Evolutionary conservation across 1,139 yeast genomes (phyloP).

Genomic region (Yamadazyma kanchanaburiensis): DNA sequence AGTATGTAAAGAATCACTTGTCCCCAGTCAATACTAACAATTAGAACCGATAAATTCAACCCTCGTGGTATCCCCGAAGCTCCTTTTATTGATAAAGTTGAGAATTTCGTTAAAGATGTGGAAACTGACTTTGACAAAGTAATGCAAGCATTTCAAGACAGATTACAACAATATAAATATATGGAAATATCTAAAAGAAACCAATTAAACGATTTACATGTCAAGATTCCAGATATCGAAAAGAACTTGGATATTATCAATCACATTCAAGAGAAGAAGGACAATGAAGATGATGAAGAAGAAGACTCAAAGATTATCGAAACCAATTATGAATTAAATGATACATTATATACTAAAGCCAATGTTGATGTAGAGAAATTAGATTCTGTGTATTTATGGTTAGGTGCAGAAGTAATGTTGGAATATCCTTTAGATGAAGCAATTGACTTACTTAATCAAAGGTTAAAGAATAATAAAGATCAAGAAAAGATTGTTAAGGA

Average conservation of each 20-base stretch:
- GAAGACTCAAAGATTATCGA: conserved; percentile 44
- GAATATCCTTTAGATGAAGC: conserved; percentile 94
- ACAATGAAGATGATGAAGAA: conserved; percentile 27
- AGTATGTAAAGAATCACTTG: conserved; percentile 13
- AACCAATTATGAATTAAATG: conserved; percentile 86
- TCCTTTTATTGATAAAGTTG: conserved; percentile 86
- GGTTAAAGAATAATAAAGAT: conserved; percentile 61
- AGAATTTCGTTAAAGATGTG: conserved; percentile 61
- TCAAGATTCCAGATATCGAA: conserved; percentile 85
- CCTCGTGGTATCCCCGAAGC: conserved; percentile 98
- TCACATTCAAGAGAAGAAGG: conserved; percentile 50
- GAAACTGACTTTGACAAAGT: conserved; percentile 67
- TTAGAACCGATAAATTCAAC: conserved; percentile 56
- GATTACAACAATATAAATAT: conserved; percentile 77
- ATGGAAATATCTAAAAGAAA: conserved; percentile 81
- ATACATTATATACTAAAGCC: conserved; percentile 86
- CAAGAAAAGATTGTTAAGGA: conserved; percentile 65
- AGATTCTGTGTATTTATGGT: conserved; percentile 75
- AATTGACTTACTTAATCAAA: conserved; percentile 57
- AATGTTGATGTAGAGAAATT: conserved; percentile 48
- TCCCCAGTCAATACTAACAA: conserved; percentile 2
- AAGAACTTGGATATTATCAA: conserved; percentile 75
- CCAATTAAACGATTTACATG: conserved; percentile 62
- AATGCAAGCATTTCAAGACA: conserved; percentile 71
- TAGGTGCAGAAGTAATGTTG: conserved; percentile 97